Evolutionary conservation across 768 basidiomycete genomes (phyloP).

Genomic region (Sistotremastrum niveocremeum): DNA sequence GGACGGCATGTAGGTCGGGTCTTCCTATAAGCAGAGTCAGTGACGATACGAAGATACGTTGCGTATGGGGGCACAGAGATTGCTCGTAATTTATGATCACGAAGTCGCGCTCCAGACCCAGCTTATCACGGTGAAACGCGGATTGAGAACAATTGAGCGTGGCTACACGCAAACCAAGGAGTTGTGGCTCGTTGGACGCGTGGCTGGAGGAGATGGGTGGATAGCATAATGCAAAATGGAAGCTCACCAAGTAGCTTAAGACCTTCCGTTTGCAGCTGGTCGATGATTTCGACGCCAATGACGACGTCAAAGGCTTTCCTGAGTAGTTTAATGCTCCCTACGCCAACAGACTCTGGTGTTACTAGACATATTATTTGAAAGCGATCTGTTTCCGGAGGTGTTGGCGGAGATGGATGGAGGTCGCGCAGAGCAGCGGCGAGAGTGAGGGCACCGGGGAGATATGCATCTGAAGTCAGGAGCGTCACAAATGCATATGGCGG

Average conservation of each 20-base stretch:
- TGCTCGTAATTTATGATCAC: slow-evolving; percentile 7
- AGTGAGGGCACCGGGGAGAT: slow-evolving; percentile 86
- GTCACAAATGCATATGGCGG: slow-evolving; percentile 72
- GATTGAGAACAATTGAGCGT: too few species aligned
- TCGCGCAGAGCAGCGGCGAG: slow-evolving; percentile 77
- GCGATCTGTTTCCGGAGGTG: slow-evolving; percentile 41
- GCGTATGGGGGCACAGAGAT: slow-evolving; percentile 5
- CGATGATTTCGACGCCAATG: slow-evolving; percentile 84
- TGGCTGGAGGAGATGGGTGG: neutral
- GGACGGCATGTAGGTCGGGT: slow-evolving; percentile 81
- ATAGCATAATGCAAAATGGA: slow-evolving; percentile 2
- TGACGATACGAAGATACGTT: slow-evolving; percentile 1
- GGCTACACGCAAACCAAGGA: neutral
- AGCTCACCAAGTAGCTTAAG: slow-evolving; percentile 73
- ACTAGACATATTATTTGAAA: slow-evolving; percentile 83
- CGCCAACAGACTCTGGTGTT: slow-evolving; percentile 87
- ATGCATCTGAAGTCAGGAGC: slow-evolving; percentile 81
- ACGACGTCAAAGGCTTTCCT: slow-evolving; percentile 73
- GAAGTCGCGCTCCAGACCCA: slow-evolving; percentile 8
- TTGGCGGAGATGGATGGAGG: slow-evolving; percentile 48
- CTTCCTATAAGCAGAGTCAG: slow-evolving; percentile 47
- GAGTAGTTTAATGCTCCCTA: slow-evolving; percentile 64
- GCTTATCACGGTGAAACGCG: slow-evolving; percentile 7
- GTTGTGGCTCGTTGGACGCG: neutral
- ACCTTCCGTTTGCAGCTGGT: slow-evolving; percentile 47